Evolutionary conservation across 768 basidiomycete genomes (phyloP).

Genomic region (Multifurca ochricompacta): DNA sequence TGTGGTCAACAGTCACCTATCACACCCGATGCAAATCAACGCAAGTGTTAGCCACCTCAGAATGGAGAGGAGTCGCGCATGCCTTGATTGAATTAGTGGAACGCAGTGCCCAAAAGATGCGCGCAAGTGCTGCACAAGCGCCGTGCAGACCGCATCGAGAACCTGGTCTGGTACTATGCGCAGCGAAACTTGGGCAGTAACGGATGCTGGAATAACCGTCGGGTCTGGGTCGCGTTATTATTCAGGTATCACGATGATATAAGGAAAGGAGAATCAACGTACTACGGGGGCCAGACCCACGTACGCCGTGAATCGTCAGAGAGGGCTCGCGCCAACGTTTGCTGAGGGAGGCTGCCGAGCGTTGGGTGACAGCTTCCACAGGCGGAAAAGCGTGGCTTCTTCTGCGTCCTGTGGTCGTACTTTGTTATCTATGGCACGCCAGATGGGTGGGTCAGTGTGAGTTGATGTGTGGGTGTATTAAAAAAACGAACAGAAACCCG

Average conservation of each 20-base stretch:
- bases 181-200: conserved; percentile 79
- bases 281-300: conserved; percentile 79
- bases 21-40: background rate
- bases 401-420: conserved; percentile 62
- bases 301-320: conserved; percentile 79
- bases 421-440: conserved; percentile 48
- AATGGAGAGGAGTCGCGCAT: conserved; percentile 10
- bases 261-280: conserved; percentile 22
- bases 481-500: conserved; percentile 59
- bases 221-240: conserved; percentile 40
- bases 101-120: conserved; percentile 48
- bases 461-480: background rate
- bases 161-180: conserved; percentile 95
- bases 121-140: conserved; percentile 52
- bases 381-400: conserved; percentile 60
- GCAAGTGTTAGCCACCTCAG: background rate
- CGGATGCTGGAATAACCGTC: conserved; percentile 82
- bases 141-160: conserved; percentile 55
- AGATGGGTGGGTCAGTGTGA: background rate
- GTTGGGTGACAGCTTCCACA: conserved; percentile 62
- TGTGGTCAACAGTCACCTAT: conserved; percentile 72
- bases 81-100: conserved; percentile 74
- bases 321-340: conserved; percentile 88
- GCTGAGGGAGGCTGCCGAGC: conserved; percentile 58
- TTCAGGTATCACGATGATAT: background rate